Conservation (phyloP, 805 yeast genomes). For the Monosporozyma siamensis region DNA sequence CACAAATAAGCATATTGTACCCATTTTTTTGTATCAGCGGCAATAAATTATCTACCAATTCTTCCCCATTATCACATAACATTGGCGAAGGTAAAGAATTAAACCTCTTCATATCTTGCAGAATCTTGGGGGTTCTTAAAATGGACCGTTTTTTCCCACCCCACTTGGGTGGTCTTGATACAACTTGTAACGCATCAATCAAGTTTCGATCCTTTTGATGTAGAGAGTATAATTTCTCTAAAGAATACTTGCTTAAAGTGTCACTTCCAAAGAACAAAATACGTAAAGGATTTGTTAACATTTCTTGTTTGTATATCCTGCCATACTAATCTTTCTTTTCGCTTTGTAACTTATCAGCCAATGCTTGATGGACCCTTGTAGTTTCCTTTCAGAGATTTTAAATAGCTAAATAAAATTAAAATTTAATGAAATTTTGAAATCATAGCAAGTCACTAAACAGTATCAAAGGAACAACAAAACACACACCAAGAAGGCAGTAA, state of each 20-base stretch:
- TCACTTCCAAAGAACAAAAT: conserved; percentile 78
- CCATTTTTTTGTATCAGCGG: conserved; percentile 7
- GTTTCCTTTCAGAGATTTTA: no score
- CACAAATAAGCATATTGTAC: conserved; percentile 69
- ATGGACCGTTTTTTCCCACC: conserved; percentile 48
- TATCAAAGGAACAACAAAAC: no score
- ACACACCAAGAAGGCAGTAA: no score
- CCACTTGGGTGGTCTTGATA: conserved; percentile 54
- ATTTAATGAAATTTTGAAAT: no score
- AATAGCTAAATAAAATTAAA: no score
- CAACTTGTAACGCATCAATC: conserved; percentile 41
- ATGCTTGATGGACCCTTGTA: no score
- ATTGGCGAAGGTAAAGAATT: neutral
- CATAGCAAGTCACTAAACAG: no score
- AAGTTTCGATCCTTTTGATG: conserved; percentile 9
- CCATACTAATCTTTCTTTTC: no score
- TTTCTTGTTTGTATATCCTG: neutral
- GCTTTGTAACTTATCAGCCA: neutral
- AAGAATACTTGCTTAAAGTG: conserved; percentile 1
- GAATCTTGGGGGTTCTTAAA: conserved; percentile 46
- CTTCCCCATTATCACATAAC: conserved; percentile 18
- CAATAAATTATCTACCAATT: conserved; percentile 8
- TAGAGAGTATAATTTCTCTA: conserved; percentile 14
- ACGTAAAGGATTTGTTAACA: conserved; percentile 13
- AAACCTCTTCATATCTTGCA: conserved; percentile 9